These are phyloP conservation scores for Saccharomycopsis synnaedendra DNA, from an alignment of 805 yeast genomes.

Conservation along the genomic window DNA sequence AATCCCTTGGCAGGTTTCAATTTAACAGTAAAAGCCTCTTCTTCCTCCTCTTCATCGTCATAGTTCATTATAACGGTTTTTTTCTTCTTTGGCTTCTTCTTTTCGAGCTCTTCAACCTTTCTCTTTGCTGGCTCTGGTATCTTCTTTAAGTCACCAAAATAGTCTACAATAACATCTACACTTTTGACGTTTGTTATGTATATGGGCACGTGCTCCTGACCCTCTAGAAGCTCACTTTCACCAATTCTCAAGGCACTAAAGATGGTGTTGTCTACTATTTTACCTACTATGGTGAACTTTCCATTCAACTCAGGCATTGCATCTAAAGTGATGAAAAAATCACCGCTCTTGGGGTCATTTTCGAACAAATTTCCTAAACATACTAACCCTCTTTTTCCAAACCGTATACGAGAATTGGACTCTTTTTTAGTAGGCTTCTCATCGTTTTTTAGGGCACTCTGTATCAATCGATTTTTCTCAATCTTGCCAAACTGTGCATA, in stretches of 20 bases:
- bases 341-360: slow-evolving; percentile 24
- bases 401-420: slow-evolving; percentile 38
- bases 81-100: slow-evolving; percentile 17
- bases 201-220: slow-evolving; percentile 32
- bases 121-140: slow-evolving; percentile 13
- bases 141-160: slow-evolving; percentile 32
- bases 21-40: slow-evolving; percentile 20
- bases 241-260: slow-evolving; percentile 40
- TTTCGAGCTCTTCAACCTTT: slow-evolving; percentile 8
- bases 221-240: slow-evolving; percentile 33
- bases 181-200: slow-evolving; percentile 37
- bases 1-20: slow-evolving; percentile 31
- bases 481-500: background rate
- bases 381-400: slow-evolving; percentile 40
- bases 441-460: background rate
- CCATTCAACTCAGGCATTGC: slow-evolving; percentile 34
- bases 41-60: slow-evolving; percentile 13
- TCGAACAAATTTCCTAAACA: slow-evolving; percentile 34
- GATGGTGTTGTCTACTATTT: slow-evolving; percentile 42
- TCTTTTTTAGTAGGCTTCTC: slow-evolving; percentile 28
- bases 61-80: slow-evolving; percentile 13
- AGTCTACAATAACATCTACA: slow-evolving; percentile 33
- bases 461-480: background rate
- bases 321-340: slow-evolving; percentile 38
- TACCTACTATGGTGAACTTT: slow-evolving; percentile 42